Evolutionary conservation across 148 eudicot species (phyloP).

Genomic region (Silene latifolia): DNA sequence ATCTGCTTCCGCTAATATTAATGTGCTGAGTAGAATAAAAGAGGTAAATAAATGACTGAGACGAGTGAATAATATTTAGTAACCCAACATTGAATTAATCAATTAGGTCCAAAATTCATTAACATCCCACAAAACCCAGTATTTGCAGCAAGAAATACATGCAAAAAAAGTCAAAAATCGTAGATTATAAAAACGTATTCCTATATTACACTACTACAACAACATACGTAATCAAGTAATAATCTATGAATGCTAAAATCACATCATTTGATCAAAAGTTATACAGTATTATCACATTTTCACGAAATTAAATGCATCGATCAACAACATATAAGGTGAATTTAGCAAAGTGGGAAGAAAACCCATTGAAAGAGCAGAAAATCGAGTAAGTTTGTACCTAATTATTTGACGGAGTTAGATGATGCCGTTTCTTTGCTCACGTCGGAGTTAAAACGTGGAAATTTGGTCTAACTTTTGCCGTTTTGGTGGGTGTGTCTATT

Average conservation of each 20-base stretch:
- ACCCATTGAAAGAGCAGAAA: not conserved
- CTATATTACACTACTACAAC: not conserved
- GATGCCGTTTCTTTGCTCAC: not conserved
- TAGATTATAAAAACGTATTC: not conserved
- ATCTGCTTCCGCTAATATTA: too few species aligned
- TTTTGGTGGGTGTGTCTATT: too few species aligned
- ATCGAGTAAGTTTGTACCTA: not conserved
- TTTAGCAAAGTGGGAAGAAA: not conserved
- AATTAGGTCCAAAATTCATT: not conserved
- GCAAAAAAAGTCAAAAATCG: not conserved
- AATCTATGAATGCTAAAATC: not conserved
- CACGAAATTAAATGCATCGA: not conserved
- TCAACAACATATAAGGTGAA: not conserved
- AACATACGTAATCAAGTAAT: not conserved
- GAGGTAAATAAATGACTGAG: too few species aligned
- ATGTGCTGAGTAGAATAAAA: too few species aligned
- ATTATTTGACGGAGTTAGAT: not conserved
- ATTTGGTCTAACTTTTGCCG: not conserved
- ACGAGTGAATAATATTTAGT: too few species aligned
- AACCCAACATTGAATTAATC: not conserved
- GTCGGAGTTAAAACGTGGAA: not conserved
- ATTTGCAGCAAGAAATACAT: not conserved
- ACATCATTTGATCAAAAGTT: not conserved
- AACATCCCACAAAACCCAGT: constrained; percentile 4
- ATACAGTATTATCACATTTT: not conserved